phyloP scores from a whole-genome alignment of 345 rosid genomes.

The Turritis glabra region DNA sequence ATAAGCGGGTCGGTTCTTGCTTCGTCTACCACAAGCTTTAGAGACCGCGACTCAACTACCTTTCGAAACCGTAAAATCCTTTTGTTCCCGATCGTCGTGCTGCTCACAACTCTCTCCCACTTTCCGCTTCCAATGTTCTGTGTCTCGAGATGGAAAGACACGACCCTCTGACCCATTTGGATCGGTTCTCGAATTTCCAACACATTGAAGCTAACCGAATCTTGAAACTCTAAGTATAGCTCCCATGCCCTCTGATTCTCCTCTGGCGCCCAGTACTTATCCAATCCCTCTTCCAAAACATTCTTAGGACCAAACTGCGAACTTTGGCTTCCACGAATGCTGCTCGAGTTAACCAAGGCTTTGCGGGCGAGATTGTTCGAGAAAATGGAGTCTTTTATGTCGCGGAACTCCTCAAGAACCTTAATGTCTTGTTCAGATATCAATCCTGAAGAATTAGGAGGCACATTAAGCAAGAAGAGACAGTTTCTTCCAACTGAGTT shows the following conservation, averaged over 20 bases:
- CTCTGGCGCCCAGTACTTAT: constrained; percentile 83
- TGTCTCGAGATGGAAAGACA: constrained; percentile 57
- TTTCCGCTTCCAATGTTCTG: constrained; percentile 34
- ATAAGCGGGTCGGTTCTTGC: constrained; percentile 80
- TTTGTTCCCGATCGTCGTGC: constrained; percentile 78
- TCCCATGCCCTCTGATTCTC: constrained; percentile 57
- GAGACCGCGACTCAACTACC: constrained; percentile 44
- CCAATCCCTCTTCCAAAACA: constrained; percentile 59
- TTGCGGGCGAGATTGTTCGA: constrained; percentile 55
- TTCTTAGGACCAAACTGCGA: constrained; percentile 48
- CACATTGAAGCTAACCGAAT: constrained; percentile 63
- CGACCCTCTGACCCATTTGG: constrained; percentile 84
- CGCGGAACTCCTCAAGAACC: constrained; percentile 66
- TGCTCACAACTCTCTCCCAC: constrained; percentile 61
- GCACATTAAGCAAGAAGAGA: constrained; percentile 69
- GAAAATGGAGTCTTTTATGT: constrained; percentile 59
- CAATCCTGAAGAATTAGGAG: constrained; percentile 85
- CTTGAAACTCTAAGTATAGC: constrained; percentile 50
- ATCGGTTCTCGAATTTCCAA: constrained; percentile 79
- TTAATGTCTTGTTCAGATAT: constrained; percentile 67
- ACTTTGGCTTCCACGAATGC: constrained; percentile 50
- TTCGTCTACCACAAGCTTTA: constrained; percentile 63
- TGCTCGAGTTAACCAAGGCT: constrained; percentile 53
- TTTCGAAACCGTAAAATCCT: constrained; percentile 62
- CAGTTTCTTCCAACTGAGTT: constrained; percentile 84